Base-by-base conservation (phyloP, 768 basidiomycete genomes). In the Macrolepiota fuliginosa region DNA sequence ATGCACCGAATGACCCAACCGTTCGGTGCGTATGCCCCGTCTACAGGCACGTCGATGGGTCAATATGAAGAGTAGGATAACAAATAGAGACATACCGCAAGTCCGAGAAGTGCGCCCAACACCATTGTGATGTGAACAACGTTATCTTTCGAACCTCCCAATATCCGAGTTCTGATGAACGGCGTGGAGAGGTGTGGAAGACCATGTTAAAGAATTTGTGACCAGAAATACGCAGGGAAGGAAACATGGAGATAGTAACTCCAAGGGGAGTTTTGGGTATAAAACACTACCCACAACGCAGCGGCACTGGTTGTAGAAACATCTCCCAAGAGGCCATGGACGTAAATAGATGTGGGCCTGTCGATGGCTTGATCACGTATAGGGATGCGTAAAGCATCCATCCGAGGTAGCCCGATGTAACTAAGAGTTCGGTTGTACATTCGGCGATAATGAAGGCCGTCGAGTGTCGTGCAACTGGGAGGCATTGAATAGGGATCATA, bases 371-470 rank as follows among this genome's bases (percentile, higher is more conserved):
- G 76, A 56, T 73, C 5, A 92, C 78, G 46, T 79, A 86, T 4
- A 85, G 71, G 0, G 86, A 83, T 5, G 84, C 77, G 70, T 85
- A 93, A 0, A 84, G 85, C 19, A 84, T 84, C 91, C 92, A 95
- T 56, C 91, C 91, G 2, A 81, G 70, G 71, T 95, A 94, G 1
- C 90, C 91, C 6, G 79, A 69, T 1, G 81, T 81, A 54, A 93
- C 92, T 64, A 94, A 93, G 73, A 32, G 83, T 76, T 17, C 90
- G 85, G 69, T 95, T 91, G 70, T 94, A 94, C 70, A 90, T 93
- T 71, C 93, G 89, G 4, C 94, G 81, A 68, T 94, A 94, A 32
- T 86, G 84, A 35, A 92, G 73, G 0, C 91, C 92, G 65, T 36
- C 87, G 82, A 0, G 84, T 85, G 17, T 77, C 71, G 11, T 68